Conservation (phyloP, 768 basidiomycete species). For the Coprinopsis strossmayeri region DNA sequence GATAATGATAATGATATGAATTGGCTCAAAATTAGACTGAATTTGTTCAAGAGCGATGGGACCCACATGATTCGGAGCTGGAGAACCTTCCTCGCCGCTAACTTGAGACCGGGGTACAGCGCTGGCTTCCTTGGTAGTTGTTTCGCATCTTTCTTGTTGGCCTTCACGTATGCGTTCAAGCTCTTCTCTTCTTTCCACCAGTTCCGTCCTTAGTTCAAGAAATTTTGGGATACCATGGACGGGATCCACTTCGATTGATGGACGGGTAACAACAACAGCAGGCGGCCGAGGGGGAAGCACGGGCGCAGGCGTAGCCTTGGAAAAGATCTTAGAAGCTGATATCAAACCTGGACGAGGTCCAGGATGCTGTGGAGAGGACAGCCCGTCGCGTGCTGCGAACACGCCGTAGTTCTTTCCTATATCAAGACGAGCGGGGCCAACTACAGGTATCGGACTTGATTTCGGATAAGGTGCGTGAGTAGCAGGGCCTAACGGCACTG, state of each 20-base stretch:
- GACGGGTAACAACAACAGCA: not conserved
- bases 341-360: not conserved
- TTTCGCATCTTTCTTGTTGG: no score
- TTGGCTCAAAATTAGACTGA: not conserved
- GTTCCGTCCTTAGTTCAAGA: no score
- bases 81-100: not conserved
- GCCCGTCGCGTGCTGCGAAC: not conserved
- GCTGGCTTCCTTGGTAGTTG: no score
- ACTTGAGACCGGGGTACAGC: no score
- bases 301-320: not conserved
- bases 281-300: not conserved
- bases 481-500: no score
- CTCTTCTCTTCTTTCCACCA: not conserved
- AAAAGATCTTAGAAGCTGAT: no score
- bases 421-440: not conserved
- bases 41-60: not conserved
- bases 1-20: slow-evolving; percentile 1
- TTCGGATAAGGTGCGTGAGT: no score
- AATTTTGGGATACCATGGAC: not conserved
- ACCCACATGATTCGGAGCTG: not conserved
- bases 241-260: not conserved
- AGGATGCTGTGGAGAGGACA: not conserved
- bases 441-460: not conserved
- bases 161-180: not conserved
- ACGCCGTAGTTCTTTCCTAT: not conserved